phyloP scores from a whole-genome alignment of 495 filamentous ascomycete species.

The Jackrogersella multiformis region DNA sequence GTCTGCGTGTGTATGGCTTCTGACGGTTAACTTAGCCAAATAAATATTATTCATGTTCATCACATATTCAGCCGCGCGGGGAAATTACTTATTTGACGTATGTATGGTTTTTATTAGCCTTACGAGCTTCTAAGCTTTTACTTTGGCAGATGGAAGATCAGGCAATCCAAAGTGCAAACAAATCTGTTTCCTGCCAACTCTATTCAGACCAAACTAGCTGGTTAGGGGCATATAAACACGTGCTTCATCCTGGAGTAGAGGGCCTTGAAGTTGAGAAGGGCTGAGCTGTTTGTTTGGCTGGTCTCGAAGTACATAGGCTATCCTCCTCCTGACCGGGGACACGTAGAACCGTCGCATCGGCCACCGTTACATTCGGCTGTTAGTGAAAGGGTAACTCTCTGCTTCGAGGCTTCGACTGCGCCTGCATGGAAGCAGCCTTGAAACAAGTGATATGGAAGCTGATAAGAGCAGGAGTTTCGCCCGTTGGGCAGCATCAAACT shows the following conservation, averaged over 20 bases:
- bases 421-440: constrained; percentile 16
- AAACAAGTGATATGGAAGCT: constrained; percentile 37
- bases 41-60: neutral
- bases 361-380: constrained; percentile 38
- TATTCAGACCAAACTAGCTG: constrained; percentile 14
- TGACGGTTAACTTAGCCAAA: too few relatives aligned
- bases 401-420: constrained; percentile 26
- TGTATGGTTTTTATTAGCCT: constrained; percentile 8
- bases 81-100: neutral
- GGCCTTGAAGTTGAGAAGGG: neutral
- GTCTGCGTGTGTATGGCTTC: too few relatives aligned
- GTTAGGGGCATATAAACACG: constrained; percentile 34
- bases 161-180: constrained; percentile 25
- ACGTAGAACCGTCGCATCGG: constrained; percentile 31
- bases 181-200: constrained; percentile 26
- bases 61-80: constrained; percentile 20
- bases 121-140: constrained; percentile 3
- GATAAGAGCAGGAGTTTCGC: constrained; percentile 16
- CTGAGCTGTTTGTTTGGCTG: constrained; percentile 22
- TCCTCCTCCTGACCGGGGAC: constrained; percentile 27
- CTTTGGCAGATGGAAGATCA: constrained; percentile 17
- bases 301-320: neutral
- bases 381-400: constrained; percentile 28
- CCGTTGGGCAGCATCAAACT: constrained; percentile 11
- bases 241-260: constrained; percentile 20